Conservation (phyloP, 805 yeast species). For the Starmerella potacharoeniae region DNA sequence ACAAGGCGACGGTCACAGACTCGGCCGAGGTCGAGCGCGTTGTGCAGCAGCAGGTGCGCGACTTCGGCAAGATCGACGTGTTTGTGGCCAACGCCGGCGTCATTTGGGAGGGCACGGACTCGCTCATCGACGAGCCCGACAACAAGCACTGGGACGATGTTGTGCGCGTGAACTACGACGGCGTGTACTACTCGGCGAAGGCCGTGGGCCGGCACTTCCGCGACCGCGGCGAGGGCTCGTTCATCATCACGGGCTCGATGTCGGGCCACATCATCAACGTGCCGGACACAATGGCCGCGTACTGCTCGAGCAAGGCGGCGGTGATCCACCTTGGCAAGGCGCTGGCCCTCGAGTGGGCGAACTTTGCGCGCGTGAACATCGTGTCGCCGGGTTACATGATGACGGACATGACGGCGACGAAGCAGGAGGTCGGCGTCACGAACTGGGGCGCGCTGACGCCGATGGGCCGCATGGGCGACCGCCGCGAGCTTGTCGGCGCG, state of each 20-base stretch:
- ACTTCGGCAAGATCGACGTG: slow-evolving; percentile 71
- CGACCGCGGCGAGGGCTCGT: slow-evolving; percentile 63
- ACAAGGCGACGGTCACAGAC: slow-evolving; percentile 48
- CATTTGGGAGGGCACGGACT: slow-evolving; percentile 60
- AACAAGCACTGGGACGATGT: slow-evolving; percentile 59
- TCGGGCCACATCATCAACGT: slow-evolving; percentile 77
- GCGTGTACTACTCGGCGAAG: slow-evolving; percentile 72
- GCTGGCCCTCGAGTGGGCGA: slow-evolving; percentile 78
- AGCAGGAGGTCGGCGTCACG: slow-evolving; percentile 35
- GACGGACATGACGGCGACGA: slow-evolving; percentile 48
- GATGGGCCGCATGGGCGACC: slow-evolving; percentile 45
- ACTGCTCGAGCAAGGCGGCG: slow-evolving; percentile 80
- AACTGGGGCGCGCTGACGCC: slow-evolving; percentile 36
- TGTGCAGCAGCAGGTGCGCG: slow-evolving; percentile 42
- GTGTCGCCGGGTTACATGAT: slow-evolving; percentile 76
- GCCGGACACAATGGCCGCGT: slow-evolving; percentile 78
- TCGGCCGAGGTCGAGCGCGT: slow-evolving; percentile 40
- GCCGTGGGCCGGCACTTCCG: slow-evolving; percentile 63
- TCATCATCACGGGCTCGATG: slow-evolving; percentile 80
- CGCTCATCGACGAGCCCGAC: slow-evolving; percentile 39
- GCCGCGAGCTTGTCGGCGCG: slow-evolving; percentile 70
- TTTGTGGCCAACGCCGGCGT: slow-evolving; percentile 89
- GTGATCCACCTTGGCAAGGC: slow-evolving; percentile 64
- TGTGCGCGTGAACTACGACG: slow-evolving; percentile 63
- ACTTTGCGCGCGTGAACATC: slow-evolving; percentile 69